Percentiles rank a stretch among this genome's conserved stretches.
phyloP scores from a whole-genome alignment of 345 rosid genomes.

The Lumnitzera littorea region DNA sequence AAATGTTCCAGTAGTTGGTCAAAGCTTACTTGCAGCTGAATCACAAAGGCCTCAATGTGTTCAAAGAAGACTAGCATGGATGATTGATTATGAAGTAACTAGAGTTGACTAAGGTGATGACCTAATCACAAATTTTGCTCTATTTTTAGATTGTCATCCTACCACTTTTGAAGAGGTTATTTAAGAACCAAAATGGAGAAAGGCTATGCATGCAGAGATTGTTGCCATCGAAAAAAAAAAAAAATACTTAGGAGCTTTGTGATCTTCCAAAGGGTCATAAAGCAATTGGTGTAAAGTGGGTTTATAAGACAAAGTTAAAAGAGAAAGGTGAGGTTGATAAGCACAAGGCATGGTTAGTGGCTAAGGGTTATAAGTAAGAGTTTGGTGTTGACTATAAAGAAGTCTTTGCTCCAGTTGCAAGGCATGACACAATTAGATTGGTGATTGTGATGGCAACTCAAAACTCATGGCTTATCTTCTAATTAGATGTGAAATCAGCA shows the following conservation, averaged over 20 bases:
- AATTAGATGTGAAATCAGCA: neutral
- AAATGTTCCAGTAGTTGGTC: too few species aligned
- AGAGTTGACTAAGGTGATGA: neutral
- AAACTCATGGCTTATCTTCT: neutral
- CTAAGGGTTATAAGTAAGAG: neutral
- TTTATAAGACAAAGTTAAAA: slow-evolving; percentile 2
- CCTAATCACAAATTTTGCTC: neutral
- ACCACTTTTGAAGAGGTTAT: neutral
- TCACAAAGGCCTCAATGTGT: too few species aligned
- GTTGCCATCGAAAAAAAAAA: neutral
- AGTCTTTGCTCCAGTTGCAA: too few species aligned
- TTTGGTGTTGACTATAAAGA: neutral
- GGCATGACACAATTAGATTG: too few species aligned
- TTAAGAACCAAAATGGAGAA: neutral
- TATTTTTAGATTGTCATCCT: neutral
- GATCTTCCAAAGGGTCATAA: neutral
- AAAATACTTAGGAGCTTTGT: neutral
- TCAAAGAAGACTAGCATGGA: neutral
- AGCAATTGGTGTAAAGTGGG: slow-evolving; percentile 3
- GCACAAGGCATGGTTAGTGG: neutral
- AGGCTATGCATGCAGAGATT: slow-evolving; percentile 1
- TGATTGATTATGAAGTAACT: neutral
- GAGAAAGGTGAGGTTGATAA: neutral
- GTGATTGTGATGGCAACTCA: too few species aligned
- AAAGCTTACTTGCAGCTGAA: too few species aligned